Evolutionary conservation across 2,329 filamentous ascomycete species (phyloP).

Genomic region (Venturia nashicola): DNA sequence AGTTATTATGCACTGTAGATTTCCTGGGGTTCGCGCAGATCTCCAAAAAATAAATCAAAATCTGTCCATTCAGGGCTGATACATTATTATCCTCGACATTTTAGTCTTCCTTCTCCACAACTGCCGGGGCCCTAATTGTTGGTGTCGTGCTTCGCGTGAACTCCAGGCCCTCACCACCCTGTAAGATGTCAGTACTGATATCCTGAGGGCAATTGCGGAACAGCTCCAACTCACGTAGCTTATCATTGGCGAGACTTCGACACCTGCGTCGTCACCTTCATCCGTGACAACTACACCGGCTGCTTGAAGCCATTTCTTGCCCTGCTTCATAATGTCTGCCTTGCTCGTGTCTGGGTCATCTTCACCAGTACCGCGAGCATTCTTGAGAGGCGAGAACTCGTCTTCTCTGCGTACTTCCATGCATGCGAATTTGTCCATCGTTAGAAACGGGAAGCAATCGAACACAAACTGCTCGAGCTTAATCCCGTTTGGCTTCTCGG

Average conservation of each 20-base stretch:
- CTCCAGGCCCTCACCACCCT: constrained; percentile 51
- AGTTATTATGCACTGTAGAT: background rate
- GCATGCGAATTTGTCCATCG: constrained; percentile 81
- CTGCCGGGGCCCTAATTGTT: constrained; percentile 49
- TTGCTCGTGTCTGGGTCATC: constrained; percentile 92
- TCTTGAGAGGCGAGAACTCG: constrained; percentile 97
- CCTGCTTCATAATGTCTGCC: constrained; percentile 80
- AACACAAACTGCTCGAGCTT: constrained; percentile 99
- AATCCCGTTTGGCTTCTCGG: constrained; percentile 91
- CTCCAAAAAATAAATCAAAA: background rate
- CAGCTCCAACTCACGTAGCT: constrained; percentile 64
- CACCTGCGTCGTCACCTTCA: constrained; percentile 48
- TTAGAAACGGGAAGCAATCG: constrained; percentile 86
- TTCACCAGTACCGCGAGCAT: constrained; percentile 70
- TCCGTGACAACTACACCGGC: constrained; percentile 66
- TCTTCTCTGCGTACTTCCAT: constrained; percentile 95
- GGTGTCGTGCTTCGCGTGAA: constrained; percentile 41
- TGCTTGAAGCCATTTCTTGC: constrained; percentile 69
- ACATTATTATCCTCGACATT: background rate
- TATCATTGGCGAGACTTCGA: constrained; percentile 85
- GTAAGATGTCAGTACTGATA: constrained; percentile 13
- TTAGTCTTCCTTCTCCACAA: constrained; percentile 48
- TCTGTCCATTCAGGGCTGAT: background rate
- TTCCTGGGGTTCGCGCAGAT: background rate
- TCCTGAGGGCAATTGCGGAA: constrained; percentile 7